Evolutionary conservation across 257 asterid genomes (phyloP), one percentile per base, ranked within the genome.

Genomic region (Przewalskia tangutica): DNA sequence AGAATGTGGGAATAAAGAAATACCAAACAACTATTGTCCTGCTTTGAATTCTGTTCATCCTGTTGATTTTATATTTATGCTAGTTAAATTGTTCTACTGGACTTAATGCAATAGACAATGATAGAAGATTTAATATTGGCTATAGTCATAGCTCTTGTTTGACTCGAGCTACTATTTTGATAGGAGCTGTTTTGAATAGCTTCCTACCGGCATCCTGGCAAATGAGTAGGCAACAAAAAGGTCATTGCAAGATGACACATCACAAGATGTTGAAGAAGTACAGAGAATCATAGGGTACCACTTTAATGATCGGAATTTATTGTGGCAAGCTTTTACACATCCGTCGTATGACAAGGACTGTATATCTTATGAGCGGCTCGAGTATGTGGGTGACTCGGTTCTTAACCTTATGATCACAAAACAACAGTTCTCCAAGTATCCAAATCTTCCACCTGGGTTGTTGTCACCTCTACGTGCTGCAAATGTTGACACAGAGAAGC

Each of bases 401-500:
- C 91, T 94, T 81, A 93, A 90, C 86, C 88, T 94, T 79, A 80
- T 93, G 70, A 91, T 91, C 58, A 88, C 97, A 14, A 87, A 89
- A 84, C 89, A 91, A 38, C 98, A 91, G 82, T 89, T 88, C 84
- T 85, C 84, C 71, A 86, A 38, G 84, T 93, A 94, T 89, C 97
- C 94, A 9, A 36, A 81, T 75, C 93, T 91, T 67, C 90, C 92
- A 32, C 97, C 98, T 1, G 97, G 98, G 42, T 18, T 79, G 51
- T 87, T 94, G 89, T 86, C 97, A 1, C 94, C 94, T 60, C 93
- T 93, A 77, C 97, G 95, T 80, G 97, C 98, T 63, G 97, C 97
- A 75, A 94, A 94, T 89, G 94, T 94, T 84, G 98, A 93, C 88
- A 91, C 97, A 1, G 97, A 94, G 91, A 94, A 92, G 88, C 98